These are phyloP conservation scores for Botryosphaeria dothidea DNA, from an alignment of 2,329 filamentous ascomycete genomes.

Conservation along the genomic window DNA sequence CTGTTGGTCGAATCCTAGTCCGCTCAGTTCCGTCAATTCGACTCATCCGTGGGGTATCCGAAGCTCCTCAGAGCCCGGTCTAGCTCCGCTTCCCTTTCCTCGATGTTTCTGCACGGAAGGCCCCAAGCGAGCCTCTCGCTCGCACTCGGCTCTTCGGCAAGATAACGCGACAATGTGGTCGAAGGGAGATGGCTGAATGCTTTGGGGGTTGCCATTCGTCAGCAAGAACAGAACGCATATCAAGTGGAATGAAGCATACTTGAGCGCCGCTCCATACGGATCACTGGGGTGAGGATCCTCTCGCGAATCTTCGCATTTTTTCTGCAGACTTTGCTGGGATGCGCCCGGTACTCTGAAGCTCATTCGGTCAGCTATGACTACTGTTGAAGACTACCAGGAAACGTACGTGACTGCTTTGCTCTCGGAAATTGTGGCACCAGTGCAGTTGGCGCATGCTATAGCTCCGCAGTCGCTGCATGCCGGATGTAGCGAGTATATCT, in stretches of 20 bases:
- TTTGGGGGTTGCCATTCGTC: neutral
- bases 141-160: too few species aligned
- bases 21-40: too few species aligned
- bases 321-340: neutral
- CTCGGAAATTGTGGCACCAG: neutral
- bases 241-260: neutral
- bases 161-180: neutral
- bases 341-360: neutral
- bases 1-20: too few species aligned
- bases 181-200: neutral
- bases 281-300: neutral
- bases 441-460: neutral
- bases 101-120: too few species aligned
- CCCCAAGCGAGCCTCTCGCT: too few species aligned
- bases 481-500: neutral
- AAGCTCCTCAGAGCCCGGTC: too few species aligned
- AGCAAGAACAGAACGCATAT: neutral
- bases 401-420: neutral
- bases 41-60: too few species aligned
- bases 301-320: neutral
- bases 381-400: neutral
- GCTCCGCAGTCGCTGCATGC: neutral
- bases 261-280: neutral
- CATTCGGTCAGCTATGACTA: neutral
- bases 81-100: too few species aligned